Evolutionary conservation across 768 basidiomycete species (phyloP), one percentile per base, ranked within the genome.

Genomic region (Russula compacta): DNA sequence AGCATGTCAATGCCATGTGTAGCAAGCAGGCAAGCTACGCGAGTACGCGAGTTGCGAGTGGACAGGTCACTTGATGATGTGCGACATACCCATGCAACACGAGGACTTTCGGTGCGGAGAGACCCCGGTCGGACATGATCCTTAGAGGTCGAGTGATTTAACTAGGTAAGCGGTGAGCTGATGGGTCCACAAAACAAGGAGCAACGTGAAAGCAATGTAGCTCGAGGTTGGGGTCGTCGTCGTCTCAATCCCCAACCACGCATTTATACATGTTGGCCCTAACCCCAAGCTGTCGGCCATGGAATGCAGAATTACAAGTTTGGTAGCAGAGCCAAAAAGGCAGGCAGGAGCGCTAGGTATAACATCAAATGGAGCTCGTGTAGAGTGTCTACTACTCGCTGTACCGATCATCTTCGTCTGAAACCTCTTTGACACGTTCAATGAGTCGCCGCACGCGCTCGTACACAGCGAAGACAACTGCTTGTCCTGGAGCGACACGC

Each of bases 381-480:
- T 51, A 3, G 32, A 21, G 51, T 35, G 43, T 53, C 12, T 29
- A 19, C 46, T 71, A 87, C 71, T 92, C 90, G 56, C 85, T 82
- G 72, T 86, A 89, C 49, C 73, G 71, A 65, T 86, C 82, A 39
- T 87, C 86, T 61, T 81, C 81, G 42, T 55, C 59, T 17, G 75
- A 74, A 21, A 76, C 77, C 48, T 83, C 83, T 60, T 71, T 77
- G 56, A 92, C 77, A 57, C 72, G 76, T 78, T 95, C 94, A 59
- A 95, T 87, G 42, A 80, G 58, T 68, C 70, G 74, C 72, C 88
- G 85, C 63, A 98, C 87, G 53, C 88, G 79, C 76, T 99, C 95
- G 69, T 98, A 98, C 32, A 99, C 95, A 12, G 95, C 92, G 69
- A 98, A 98, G 39, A 98, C 95, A 66, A 98, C 90, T 2, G 95